Conservation (phyloP, 1,284 basidiomycete species). For the Tetrapyrgos nigripes region DNA sequence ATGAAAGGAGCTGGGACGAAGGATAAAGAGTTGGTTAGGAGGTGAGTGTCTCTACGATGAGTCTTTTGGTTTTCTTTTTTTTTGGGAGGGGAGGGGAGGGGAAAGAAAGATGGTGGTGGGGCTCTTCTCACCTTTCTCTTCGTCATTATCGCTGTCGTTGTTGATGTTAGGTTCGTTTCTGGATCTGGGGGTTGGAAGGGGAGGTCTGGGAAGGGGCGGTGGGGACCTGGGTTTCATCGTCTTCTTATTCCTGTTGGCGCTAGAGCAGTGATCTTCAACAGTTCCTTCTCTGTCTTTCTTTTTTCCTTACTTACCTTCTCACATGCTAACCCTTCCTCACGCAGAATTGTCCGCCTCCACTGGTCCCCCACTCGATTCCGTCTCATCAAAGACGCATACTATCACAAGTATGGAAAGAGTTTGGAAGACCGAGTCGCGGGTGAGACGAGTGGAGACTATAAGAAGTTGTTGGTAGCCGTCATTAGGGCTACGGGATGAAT, state of each 20-base stretch:
- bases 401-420: conserved; percentile 38
- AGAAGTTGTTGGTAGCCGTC: conserved; percentile 23
- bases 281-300: not conserved
- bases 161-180: too few relatives aligned
- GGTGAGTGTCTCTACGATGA: conserved; percentile 26
- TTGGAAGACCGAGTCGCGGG: conserved; percentile 40
- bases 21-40: conserved; percentile 40
- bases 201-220: not conserved
- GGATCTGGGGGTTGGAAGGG: too few relatives aligned
- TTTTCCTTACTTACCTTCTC: too few relatives aligned
- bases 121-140: too few relatives aligned
- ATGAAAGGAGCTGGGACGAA: conserved; percentile 52
- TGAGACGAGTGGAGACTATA: conserved; percentile 49
- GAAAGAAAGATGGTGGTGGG: too few relatives aligned
- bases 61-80: not conserved
- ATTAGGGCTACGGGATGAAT: not conserved
- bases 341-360: conserved; percentile 46
- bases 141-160: too few relatives aligned
- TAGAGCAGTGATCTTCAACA: too few relatives aligned
- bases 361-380: conserved; percentile 45
- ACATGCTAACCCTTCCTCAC: too few relatives aligned
- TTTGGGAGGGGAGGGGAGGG: too few relatives aligned
- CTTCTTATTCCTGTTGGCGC: too few relatives aligned
- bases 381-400: conserved; percentile 42
- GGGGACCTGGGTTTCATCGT: not conserved